A percentile compares a stretch with the other conserved stretches of the same genome.
phyloP scores from a whole-genome alignment of 768 basidiomycete genomes.

The Galerina marginata region DNA sequence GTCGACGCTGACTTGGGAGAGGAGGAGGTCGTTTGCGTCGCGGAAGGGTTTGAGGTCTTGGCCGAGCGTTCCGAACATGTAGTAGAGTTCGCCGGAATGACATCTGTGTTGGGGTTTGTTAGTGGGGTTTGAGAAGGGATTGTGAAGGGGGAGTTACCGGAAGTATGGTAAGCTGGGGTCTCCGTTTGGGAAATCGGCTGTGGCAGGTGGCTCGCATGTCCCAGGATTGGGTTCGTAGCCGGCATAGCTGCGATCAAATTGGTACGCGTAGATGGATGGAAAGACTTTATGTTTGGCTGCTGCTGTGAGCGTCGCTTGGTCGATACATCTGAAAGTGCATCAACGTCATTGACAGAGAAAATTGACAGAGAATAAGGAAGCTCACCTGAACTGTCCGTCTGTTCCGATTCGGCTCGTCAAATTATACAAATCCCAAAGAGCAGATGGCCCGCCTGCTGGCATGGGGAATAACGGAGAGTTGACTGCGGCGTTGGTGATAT shows the following conservation, averaged over 20 bases:
- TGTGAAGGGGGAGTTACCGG: slow-evolving; percentile 29
- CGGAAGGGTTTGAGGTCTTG: slow-evolving; percentile 47
- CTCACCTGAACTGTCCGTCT: slow-evolving; percentile 48
- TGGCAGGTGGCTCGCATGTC: slow-evolving; percentile 48
- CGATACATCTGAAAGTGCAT: slow-evolving; percentile 36
- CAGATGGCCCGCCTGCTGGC: slow-evolving; percentile 36
- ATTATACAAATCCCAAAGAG: slow-evolving; percentile 50
- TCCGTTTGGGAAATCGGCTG: slow-evolving; percentile 47
- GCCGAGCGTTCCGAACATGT: slow-evolving; percentile 39
- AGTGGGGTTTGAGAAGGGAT: not conserved
- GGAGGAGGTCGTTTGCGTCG: slow-evolving; percentile 49
- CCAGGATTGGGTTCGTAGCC: slow-evolving; percentile 51
- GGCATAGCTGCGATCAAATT: slow-evolving; percentile 51
- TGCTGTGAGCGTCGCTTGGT: slow-evolving; percentile 53
- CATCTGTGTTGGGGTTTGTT: slow-evolving; percentile 21
- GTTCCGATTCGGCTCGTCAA: slow-evolving; percentile 49
- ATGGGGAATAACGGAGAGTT: slow-evolving; percentile 45
- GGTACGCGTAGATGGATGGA: slow-evolving; percentile 47
- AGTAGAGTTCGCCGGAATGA: slow-evolving; percentile 38
- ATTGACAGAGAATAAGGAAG: not conserved
- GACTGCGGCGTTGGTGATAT: slow-evolving; percentile 16
- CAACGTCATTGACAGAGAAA: not conserved
- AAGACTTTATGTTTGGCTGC: slow-evolving; percentile 47
- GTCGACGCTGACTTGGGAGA: slow-evolving; percentile 50
- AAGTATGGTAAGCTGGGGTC: slow-evolving; percentile 54